Percentiles rank a stretch among this genome's conserved stretches.
phyloP scores from a whole-genome alignment of 306 rosid genomes.

The Corylus avellana region DNA sequence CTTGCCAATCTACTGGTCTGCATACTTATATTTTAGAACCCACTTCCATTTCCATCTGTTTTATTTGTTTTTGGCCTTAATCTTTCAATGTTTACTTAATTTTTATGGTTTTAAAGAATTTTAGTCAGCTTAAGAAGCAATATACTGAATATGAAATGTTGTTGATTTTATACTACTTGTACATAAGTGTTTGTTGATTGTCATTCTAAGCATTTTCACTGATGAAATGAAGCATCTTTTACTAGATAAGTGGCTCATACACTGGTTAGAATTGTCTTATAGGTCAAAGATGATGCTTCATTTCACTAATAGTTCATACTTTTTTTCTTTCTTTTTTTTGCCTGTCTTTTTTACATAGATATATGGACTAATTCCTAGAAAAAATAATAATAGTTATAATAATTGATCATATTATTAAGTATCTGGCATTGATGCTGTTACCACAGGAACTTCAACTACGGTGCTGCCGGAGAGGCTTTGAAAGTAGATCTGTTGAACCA shows the following conservation, averaged over 20 bases:
- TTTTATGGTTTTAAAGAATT: not conserved
- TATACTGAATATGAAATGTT: not conserved
- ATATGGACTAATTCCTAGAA: not conserved
- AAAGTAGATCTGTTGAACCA: constrained; percentile 67
- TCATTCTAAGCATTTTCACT: not conserved
- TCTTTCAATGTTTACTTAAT: not conserved
- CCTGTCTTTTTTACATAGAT: not conserved
- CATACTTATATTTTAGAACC: not conserved
- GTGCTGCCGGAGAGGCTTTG: constrained; percentile 72
- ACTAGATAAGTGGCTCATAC: not conserved
- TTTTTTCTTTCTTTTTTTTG: not conserved
- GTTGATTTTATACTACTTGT: not conserved
- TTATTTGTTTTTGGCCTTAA: not conserved
- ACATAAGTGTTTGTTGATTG: not conserved
- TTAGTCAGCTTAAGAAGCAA: not conserved
- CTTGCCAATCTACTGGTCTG: constrained; percentile 87
- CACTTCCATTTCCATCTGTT: not conserved
- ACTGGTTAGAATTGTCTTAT: not conserved
- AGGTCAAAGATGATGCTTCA: not conserved
- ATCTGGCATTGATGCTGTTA: not conserved
- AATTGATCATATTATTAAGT: not conserved
- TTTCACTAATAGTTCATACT: not conserved
- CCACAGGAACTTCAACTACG: constrained; percentile 90
- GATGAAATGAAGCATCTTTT: not conserved
- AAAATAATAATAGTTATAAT: not conserved